Base-by-base conservation (phyloP, 2,329 filamentous ascomycete species). In the Exophiala spinifera region DNA sequence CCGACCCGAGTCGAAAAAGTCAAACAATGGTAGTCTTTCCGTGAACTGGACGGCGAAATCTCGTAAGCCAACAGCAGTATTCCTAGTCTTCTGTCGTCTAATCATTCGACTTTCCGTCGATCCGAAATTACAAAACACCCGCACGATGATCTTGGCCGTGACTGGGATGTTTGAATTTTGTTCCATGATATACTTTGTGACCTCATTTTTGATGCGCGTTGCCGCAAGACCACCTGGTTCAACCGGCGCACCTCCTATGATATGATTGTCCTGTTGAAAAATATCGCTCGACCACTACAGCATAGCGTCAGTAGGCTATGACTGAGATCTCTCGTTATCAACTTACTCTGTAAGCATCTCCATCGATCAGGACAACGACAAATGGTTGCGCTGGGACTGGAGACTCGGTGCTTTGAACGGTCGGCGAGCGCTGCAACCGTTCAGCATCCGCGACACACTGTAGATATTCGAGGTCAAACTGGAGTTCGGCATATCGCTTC, bases 361-460 rank as follows among this genome's bases (percentile, higher is more conserved):
- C 61, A 39, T 63, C 61, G 8, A 63, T 52, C 8, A 63, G 42
- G 4, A 63, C 61, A 17, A 63, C 57, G 31, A 63, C 61, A 49
- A 63, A 63, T 13, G 61, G 55, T 23, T 56, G 55, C 6, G 53
- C 36, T 36, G 51, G 49, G 7, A 58, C 48, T 28, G 54, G 55
- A 49, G 48, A n/a, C 14, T 59, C 48, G 14, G 39, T 25, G 17
- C 49, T 31, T 14, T 37, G 37, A 11, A 36, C 25, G 6, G 34
- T 20, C 1, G 46, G 44, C 4, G 36, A n/a, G 15, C 37, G 25
- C 14, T 11, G n/a, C 3, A 25, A 45, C 13, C 44, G 36, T n/a
- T 54, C 54, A 2, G 21, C 19, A 10, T 28, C 40, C 33, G 51
- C 56, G 7, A 51, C 54, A 28, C 54, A 61, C 21, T 51, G 53